A percentile compares a stretch with the other conserved stretches of the same genome.
Evolutionary conservation across 225 moss, liverwort and hornwort species (phyloP).

Genomic region (Sphagnum tenellum): DNA sequence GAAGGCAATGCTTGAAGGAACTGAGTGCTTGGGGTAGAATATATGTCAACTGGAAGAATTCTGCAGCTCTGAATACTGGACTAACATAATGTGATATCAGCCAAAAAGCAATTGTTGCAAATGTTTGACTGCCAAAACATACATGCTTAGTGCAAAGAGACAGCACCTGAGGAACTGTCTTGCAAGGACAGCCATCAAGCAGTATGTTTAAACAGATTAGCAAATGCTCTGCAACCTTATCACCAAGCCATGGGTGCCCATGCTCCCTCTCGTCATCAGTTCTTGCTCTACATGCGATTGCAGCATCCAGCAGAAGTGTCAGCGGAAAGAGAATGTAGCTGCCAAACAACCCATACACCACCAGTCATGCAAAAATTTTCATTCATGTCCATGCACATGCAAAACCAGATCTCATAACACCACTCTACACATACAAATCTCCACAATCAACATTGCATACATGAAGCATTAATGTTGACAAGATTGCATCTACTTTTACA

Average conservation of each 20-base stretch:
- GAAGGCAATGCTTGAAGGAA: no score
- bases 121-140: not conserved
- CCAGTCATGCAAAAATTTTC: not conserved
- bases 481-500: no score
- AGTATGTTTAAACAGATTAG: conserved; percentile 51
- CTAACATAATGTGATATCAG: not conserved
- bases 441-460: not conserved
- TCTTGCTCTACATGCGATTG: conserved; percentile 49
- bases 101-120: not conserved
- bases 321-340: conserved; percentile 83
- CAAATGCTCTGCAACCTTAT: conserved; percentile 65
- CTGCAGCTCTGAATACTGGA: not conserved
- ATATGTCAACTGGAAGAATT: not conserved
- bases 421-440: not conserved
- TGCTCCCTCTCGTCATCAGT: conserved; percentile 15
- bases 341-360: conserved; percentile 10
- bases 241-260: conserved; percentile 41
- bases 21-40: not conserved
- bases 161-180: conserved; percentile 59
- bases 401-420: not conserved
- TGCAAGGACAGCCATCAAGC: conserved; percentile 56
- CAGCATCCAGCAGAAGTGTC: conserved; percentile 67
- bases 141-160: not conserved
- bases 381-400: no score
- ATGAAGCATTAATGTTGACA: not conserved